Base-by-base conservation (phyloP, 208 protist genomes). In the Wallacemonas sp. region DNA sequence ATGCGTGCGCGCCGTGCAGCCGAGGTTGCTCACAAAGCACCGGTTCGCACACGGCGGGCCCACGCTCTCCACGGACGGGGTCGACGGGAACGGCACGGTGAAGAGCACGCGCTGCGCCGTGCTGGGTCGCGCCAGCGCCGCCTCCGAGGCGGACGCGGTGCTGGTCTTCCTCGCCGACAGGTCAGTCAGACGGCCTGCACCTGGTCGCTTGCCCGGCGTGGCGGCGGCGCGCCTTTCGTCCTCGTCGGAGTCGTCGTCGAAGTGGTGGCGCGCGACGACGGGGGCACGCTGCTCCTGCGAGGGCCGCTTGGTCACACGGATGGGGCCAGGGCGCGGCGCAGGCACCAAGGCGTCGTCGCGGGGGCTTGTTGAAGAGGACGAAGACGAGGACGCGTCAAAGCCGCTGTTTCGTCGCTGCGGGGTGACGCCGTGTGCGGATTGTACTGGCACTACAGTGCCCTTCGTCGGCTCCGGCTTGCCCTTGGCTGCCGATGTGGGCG, bases 1-100 rank as follows among this genome's bases (percentile, higher is more conserved):
- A 33, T 88, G 83, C n/a, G 28, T 32, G 12, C 12, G 41, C 20
- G 64, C 16, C 18, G 31, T n/a, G 7, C 66, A 44, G 3, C 76
- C 78, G 20, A 72, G 29, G 64, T 88, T 91, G 22, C 85, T 91
- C n/a, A 94, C 77, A 65, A 72, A 79, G 72, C 85, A 94, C 14
- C 77, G 72, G 31, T 70, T 72, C 2, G 72, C 44, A 61, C 88
- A 94, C 10, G 66, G 33, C 20, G 70, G 67, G 18, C 67, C n/a
- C 10, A 41, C 55, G 25, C 61, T 73, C 4, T 74, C 65, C 16
- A 68, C 44, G 29, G 38, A 38, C 16, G 76, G 61, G 2, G 76
- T 64, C 12, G 67, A 74, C 12, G 88, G 88, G 66, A 94, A 94
- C 5, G 88, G 83, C 18, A 92, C 84, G 11, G 81, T 69, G 57